phyloP scores from a whole-genome alignment of 208 protist species.

The Borovskyia barvae region DNA sequence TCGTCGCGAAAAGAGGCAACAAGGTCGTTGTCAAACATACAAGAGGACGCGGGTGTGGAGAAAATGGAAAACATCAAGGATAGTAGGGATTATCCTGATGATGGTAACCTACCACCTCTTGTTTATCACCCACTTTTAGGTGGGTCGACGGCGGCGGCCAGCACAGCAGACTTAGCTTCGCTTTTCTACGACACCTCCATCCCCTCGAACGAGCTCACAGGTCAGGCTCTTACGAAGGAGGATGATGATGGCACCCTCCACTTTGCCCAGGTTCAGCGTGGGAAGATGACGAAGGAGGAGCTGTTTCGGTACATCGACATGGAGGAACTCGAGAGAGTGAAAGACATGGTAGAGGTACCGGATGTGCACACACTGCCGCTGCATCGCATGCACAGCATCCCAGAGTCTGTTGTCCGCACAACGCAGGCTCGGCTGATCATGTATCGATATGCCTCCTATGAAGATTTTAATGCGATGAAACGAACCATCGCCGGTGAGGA shows the following conservation, averaged over 20 bases:
- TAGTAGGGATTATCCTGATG: too few species aligned
- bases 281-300: neutral
- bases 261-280: slow-evolving; percentile 1
- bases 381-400: slow-evolving; percentile 48
- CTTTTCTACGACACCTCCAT: slow-evolving; percentile 18
- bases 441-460: slow-evolving; percentile 29
- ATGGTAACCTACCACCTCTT: too few species aligned
- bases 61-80: too few species aligned
- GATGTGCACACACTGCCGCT: slow-evolving; percentile 26
- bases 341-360: slow-evolving; percentile 17
- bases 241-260: slow-evolving; percentile 1
- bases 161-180: neutral
- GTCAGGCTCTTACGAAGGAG: neutral
- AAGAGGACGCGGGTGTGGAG: too few species aligned
- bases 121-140: too few species aligned
- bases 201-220: neutral
- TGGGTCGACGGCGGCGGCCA: too few species aligned
- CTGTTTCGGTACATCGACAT: slow-evolving; percentile 1
- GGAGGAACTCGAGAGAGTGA: neutral
- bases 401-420: slow-evolving; percentile 39
- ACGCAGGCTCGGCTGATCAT: slow-evolving; percentile 36
- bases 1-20: neutral
- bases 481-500: slow-evolving; percentile 21
- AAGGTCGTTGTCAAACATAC: too few species aligned
- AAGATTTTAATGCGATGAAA: slow-evolving; percentile 14